Evolutionary conservation across 768 basidiomycete species (phyloP).

Genomic region (Podaxis sp.): DNA sequence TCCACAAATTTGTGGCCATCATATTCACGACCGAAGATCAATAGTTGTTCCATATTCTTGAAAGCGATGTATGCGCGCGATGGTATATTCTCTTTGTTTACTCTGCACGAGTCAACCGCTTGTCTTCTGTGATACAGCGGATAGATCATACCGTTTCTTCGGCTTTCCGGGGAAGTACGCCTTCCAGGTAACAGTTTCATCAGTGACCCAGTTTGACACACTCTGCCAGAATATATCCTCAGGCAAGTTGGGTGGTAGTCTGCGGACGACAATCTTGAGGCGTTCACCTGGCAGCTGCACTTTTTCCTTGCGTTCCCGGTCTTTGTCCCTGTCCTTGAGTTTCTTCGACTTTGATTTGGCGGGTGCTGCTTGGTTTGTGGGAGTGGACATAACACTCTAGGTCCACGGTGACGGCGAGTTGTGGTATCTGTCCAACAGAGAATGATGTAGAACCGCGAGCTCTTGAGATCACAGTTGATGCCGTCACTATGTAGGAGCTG

Average conservation of each 20-base stretch:
- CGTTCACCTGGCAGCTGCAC: constrained; percentile 43
- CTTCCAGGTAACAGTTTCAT: constrained; percentile 69
- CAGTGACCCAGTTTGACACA: constrained; percentile 77
- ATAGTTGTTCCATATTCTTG: constrained; percentile 66
- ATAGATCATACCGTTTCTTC: constrained; percentile 52
- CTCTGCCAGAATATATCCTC: constrained; percentile 94
- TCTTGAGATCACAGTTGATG: neutral
- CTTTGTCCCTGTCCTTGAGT: constrained; percentile 31
- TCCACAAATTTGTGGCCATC: constrained; percentile 92
- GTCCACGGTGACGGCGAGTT: neutral
- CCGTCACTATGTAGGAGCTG: constrained; percentile 3
- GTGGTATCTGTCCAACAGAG: neutral
- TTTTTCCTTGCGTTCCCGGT: constrained; percentile 27
- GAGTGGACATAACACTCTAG: constrained; percentile 6
- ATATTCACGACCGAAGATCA: constrained; percentile 75
- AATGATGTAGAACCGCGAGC: neutral
- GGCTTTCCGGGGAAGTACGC: constrained; percentile 63
- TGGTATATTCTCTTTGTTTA: constrained; percentile 79
- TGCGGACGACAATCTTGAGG: constrained; percentile 82
- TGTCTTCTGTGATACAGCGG: constrained; percentile 1
- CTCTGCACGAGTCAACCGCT: constrained; percentile 34
- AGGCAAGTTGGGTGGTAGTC: constrained; percentile 88
- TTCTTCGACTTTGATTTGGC: constrained; percentile 30
- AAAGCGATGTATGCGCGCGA: constrained; percentile 94
- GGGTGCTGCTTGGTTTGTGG: constrained; percentile 18